Conservation (phyloP, 768 basidiomycete genomes). For the Austroboletus festivus region DNA sequence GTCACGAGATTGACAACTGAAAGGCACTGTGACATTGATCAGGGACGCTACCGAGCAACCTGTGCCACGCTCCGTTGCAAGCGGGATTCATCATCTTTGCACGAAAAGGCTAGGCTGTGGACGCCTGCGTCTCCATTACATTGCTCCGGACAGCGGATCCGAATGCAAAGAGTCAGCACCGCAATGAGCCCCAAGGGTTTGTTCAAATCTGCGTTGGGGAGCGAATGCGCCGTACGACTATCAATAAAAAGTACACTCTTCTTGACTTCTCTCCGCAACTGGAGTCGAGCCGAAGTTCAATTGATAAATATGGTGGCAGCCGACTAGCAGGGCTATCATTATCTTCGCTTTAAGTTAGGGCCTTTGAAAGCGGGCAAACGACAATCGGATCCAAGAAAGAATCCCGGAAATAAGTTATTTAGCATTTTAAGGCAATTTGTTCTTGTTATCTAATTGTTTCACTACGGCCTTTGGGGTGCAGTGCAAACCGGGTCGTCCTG, state of each 20-base stretch:
- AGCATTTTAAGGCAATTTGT: slow-evolving; percentile 3
- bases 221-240: no score
- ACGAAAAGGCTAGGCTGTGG: no score
- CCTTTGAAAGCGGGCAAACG: not conserved
- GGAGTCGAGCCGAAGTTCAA: not conserved
- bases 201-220: no score
- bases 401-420: slow-evolving; percentile 6
- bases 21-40: not conserved
- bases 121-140: no score
- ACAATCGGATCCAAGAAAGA: slow-evolving; percentile 17
- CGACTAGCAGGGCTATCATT: slow-evolving; percentile 27
- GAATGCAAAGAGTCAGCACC: no score
- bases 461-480: slow-evolving; percentile 12
- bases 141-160: no score
- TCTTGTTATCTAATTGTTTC: slow-evolving; percentile 17
- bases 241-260: no score
- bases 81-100: not conserved
- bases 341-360: slow-evolving; percentile 19
- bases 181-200: no score
- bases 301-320: slow-evolving; percentile 11
- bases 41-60: not conserved
- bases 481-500: slow-evolving; percentile 17
- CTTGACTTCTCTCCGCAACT: slow-evolving; percentile 14
- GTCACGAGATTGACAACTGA: not conserved
- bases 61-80: not conserved